A percentile compares a stretch with the other conserved stretches of the same genome.
Evolutionary conservation across 1,284 basidiomycete species (phyloP).

Genomic region (Cutaneotrichosporon sp.): DNA sequence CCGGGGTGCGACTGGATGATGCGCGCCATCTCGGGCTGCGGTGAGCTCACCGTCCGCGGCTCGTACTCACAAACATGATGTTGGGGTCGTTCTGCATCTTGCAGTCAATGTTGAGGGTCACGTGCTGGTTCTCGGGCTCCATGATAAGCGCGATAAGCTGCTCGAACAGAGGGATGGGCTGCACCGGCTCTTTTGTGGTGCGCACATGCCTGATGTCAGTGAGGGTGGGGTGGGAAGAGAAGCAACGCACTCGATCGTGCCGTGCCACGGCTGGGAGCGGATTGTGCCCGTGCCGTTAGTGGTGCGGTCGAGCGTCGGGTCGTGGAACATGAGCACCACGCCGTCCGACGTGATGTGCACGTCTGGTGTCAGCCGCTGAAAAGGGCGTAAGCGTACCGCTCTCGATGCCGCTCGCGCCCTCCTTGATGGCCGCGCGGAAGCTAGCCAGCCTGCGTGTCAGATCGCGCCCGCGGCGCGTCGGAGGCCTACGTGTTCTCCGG

Average conservation of each 20-base stretch:
- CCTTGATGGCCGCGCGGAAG: conserved; percentile 87
- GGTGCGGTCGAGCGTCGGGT: conserved; percentile 67
- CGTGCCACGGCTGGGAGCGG: conserved; percentile 54
- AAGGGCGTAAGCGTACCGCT: conserved; percentile 55
- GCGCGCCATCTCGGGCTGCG: conserved; percentile 70
- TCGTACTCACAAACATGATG: conserved; percentile 65
- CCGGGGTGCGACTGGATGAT: conserved; percentile 69
- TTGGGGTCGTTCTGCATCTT: conserved; percentile 92
- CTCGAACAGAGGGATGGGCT: conserved; percentile 82
- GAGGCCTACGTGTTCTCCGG: conserved; percentile 53
- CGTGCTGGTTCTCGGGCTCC: conserved; percentile 63
- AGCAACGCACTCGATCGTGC: conserved; percentile 49
- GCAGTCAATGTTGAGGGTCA: conserved; percentile 88
- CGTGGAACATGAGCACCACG: conserved; percentile 95
- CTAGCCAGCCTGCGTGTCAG: conserved; percentile 66
- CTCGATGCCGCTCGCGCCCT: conserved; percentile 93
- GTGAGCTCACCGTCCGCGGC: conserved; percentile 4
- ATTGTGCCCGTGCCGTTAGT: conserved; percentile 60
- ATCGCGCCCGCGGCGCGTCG: conserved; percentile 9
- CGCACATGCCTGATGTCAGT: conserved; percentile 61
- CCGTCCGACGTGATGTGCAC: conserved; percentile 91
- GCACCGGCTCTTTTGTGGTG: conserved; percentile 80
- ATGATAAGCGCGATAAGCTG: conserved; percentile 81
- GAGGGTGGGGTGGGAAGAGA: too few relatives aligned
- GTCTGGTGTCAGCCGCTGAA: conserved; percentile 61